Conservation (phyloP, 805 yeast species). For the Cyberlindnera amylophila region DNA sequence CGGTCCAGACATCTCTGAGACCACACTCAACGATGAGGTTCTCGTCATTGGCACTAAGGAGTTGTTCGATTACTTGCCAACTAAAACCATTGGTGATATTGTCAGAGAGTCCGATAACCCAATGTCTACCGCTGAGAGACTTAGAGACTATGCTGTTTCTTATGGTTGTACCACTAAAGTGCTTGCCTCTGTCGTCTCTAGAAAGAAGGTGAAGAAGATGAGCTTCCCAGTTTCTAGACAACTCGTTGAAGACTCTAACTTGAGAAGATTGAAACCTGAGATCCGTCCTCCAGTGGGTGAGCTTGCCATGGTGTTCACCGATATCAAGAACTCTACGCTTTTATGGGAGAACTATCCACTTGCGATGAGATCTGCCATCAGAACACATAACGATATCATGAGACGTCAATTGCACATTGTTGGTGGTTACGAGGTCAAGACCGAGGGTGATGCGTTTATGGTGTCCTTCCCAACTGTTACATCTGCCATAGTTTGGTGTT, state of each 20-base stretch:
- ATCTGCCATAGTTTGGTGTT: conserved; percentile 90
- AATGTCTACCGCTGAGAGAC: conserved; percentile 85
- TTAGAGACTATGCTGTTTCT: conserved; percentile 90
- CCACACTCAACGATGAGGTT: conserved; percentile 72
- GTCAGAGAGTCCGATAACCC: conserved; percentile 80
- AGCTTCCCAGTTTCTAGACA: conserved; percentile 38
- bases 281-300: conserved; percentile 94
- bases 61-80: conserved; percentile 80
- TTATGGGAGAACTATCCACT: conserved; percentile 91
- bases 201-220: conserved; percentile 46
- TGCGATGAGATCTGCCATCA: conserved; percentile 96
- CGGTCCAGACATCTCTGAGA: conserved; percentile 72
- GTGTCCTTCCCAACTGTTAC: conserved; percentile 93
- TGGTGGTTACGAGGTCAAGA: conserved; percentile 97
- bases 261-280: conserved; percentile 83
- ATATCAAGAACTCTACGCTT: conserved; percentile 89
- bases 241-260: conserved; percentile 66
- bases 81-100: conserved; percentile 86
- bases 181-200: conserved; percentile 74
- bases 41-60: conserved; percentile 79
- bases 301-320: conserved; percentile 94
- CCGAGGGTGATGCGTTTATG: conserved; percentile 99
- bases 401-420: conserved; percentile 85
- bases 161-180: conserved; percentile 82
- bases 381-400: conserved; percentile 91